phyloP scores from a whole-genome alignment of 106 monocot species.

The Chionographis japonica region DNA sequence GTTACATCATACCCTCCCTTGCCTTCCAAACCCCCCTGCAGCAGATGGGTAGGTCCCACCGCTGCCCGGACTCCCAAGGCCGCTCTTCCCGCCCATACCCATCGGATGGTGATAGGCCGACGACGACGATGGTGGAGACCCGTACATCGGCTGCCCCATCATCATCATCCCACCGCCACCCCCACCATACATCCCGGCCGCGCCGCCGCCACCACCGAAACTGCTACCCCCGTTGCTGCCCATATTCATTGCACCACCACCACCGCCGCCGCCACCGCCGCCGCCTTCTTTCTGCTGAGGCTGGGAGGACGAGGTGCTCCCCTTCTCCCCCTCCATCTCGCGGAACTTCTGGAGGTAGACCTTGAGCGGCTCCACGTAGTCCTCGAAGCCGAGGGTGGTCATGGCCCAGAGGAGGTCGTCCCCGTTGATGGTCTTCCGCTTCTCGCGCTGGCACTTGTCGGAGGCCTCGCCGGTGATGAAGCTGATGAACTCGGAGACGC shows the following conservation, averaged over 20 bases:
- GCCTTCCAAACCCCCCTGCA: slow-evolving; percentile 17
- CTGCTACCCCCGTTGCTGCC: not conserved
- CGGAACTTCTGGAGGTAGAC: slow-evolving; percentile 31
- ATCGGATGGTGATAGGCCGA: slow-evolving; percentile 12
- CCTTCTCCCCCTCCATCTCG: slow-evolving; percentile 38
- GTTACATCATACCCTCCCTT: slow-evolving; percentile 1
- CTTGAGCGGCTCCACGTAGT: slow-evolving; percentile 31
- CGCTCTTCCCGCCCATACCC: slow-evolving; percentile 4
- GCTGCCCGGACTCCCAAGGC: not conserved
- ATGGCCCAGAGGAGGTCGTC: slow-evolving; percentile 58
- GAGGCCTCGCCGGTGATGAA: slow-evolving; percentile 59
- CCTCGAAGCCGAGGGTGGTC: slow-evolving; percentile 47
- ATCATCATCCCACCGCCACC: not conserved
- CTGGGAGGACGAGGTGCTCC: not conserved
- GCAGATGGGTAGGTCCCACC: slow-evolving; percentile 4
- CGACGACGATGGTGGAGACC: not conserved
- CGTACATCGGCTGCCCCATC: slow-evolving; percentile 18
- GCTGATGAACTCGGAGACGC: slow-evolving; percentile 55
- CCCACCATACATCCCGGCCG: slow-evolving; percentile 2
- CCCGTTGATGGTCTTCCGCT: slow-evolving; percentile 51
- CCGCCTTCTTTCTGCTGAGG: slow-evolving; percentile 1
- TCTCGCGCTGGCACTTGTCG: slow-evolving; percentile 64
- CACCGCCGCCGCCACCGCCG: not conserved
- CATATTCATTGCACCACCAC: slow-evolving; percentile 8
- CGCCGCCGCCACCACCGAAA: not conserved